Evolutionary conservation across 164 flowering plant species (phyloP).

Genomic region (Protea cynaroides): DNA sequence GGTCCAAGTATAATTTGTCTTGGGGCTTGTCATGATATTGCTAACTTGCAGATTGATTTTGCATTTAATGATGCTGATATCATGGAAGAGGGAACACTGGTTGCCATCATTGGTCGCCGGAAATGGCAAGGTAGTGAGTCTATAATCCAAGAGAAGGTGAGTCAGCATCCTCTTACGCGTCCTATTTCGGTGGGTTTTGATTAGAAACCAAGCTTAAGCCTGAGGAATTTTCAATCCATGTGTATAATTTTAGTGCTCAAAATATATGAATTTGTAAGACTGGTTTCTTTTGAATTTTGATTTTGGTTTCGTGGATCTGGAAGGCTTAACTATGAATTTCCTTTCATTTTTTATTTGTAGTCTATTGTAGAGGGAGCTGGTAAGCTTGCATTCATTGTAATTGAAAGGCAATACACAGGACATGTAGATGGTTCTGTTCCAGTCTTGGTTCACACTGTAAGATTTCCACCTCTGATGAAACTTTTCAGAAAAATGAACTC

Average conservation of each 20-base stretch:
- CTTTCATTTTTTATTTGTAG: constrained; percentile 23
- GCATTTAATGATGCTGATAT: constrained; percentile 67
- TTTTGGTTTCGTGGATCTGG: neutral
- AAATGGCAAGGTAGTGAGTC: constrained; percentile 42
- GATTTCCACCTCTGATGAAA: constrained; percentile 5
- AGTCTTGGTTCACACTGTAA: constrained; percentile 48
- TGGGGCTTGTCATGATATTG: neutral
- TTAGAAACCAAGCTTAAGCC: no score
- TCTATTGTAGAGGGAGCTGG: constrained; percentile 38
- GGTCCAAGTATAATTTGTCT: no score
- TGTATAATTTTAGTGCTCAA: no score
- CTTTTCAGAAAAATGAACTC: neutral
- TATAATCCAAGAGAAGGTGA: constrained; percentile 54
- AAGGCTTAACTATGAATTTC: neutral
- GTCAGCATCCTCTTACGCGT: neutral
- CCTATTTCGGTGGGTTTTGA: neutral
- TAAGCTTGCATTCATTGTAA: constrained; percentile 38
- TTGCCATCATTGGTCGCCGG: constrained; percentile 51
- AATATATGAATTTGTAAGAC: no score
- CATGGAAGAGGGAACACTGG: constrained; percentile 56
- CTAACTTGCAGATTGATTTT: constrained; percentile 51
- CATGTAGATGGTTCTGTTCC: constrained; percentile 59
- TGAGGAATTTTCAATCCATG: no score
- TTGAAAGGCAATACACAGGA: constrained; percentile 36
- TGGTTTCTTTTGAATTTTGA: neutral